Evolutionary conservation across 2,329 filamentous ascomycete species (phyloP).

Genomic region (Cladosporium sp.): DNA sequence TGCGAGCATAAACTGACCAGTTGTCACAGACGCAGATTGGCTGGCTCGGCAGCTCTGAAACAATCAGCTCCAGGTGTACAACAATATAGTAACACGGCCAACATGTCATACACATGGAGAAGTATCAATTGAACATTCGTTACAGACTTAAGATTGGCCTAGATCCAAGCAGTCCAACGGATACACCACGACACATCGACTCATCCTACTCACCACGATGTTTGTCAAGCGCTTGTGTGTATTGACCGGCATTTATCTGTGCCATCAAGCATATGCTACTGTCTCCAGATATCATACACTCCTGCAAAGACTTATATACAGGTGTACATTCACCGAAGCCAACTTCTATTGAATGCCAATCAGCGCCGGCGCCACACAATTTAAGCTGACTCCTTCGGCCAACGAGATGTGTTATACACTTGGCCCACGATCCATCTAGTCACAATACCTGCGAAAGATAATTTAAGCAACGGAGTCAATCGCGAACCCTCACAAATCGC

Average conservation of each 20-base stretch:
- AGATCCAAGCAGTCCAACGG: not conserved
- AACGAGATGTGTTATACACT: not conserved
- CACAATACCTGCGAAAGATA: not conserved
- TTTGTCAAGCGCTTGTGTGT: not conserved
- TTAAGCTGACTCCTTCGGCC: not conserved
- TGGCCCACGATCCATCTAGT: not conserved
- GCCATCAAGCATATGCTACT: not conserved
- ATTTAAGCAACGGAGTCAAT: not conserved
- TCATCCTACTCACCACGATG: not conserved
- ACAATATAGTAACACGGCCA: too few species aligned
- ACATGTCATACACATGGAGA: too few species aligned
- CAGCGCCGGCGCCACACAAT: not conserved
- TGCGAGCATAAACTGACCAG: not conserved
- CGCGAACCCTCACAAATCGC: not conserved
- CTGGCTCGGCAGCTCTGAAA: too few species aligned
- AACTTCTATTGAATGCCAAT: not conserved
- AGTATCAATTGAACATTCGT: too few species aligned
- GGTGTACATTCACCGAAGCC: not conserved
- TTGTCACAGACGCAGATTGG: not conserved
- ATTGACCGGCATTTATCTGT: not conserved
- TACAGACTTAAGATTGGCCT: too few species aligned
- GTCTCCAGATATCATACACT: not conserved
- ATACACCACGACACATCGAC: not conserved
- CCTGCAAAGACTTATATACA: not conserved
- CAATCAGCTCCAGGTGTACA: too few species aligned